Conservation (phyloP, 1,284 basidiomycete species). For the Xerocomus nothofagi region DNA sequence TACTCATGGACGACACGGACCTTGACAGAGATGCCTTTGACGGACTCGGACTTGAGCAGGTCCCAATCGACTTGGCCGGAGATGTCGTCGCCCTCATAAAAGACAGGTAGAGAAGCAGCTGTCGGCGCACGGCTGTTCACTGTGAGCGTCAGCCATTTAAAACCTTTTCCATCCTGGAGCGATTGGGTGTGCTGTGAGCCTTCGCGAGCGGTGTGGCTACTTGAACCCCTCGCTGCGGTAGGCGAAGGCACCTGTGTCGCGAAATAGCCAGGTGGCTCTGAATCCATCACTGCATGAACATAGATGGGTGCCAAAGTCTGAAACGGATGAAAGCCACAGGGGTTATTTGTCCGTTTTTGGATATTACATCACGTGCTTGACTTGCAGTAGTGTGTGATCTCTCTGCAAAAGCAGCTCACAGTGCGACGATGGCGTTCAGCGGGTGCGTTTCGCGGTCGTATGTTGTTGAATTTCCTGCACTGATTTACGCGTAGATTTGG, state of each 20-base stretch:
- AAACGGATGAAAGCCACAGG: conserved; percentile 7
- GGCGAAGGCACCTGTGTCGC: neutral
- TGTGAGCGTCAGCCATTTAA: conserved; percentile 44
- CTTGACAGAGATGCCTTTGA: conserved; percentile 45
- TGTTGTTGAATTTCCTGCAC: neutral
- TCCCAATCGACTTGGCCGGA: conserved; percentile 46
- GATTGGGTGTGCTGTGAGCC: conserved; percentile 35
- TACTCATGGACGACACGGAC: conserved; percentile 33
- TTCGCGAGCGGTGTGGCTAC: neutral
- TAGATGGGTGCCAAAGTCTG: no score
- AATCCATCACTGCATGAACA: conserved; percentile 6
- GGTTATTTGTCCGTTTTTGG: conserved; percentile 12
- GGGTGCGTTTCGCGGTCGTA: conserved; percentile 17
- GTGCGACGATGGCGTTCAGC: conserved; percentile 19
- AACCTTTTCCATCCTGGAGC: conserved; percentile 42
- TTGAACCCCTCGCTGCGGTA: neutral
- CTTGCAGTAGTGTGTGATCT: neutral
- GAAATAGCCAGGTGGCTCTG: conserved; percentile 21
- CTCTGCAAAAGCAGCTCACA: neutral
- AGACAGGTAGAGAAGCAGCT: conserved; percentile 38
- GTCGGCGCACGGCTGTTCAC: conserved; percentile 42
- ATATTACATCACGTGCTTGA: conserved; percentile 14
- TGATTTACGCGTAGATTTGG: conserved; percentile 19
- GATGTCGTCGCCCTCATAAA: conserved; percentile 46
- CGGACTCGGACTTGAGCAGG: conserved; percentile 43